Base-by-base conservation (phyloP, 1,139 yeast species). In the Hyphopichia buzzinii region DNA sequence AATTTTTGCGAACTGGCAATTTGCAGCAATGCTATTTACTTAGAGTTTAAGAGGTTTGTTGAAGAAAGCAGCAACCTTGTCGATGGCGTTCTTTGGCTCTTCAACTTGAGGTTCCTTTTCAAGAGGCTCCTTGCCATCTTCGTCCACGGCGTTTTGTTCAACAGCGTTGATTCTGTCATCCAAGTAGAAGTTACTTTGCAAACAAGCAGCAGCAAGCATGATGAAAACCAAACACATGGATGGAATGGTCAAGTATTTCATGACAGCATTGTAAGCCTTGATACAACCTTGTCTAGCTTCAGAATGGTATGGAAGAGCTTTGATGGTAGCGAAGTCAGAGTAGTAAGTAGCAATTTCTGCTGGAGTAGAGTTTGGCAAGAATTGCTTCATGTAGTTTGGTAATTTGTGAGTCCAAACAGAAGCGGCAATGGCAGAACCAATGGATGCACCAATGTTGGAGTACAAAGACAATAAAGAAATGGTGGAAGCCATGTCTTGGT, bases 401-500 rank as follows among this genome's bases (percentile, higher is more conserved):
- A 72, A 46, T 27, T 60, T 49, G 29, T 64, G 55, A 17, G 68
- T 57, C 77, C 77, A 72, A 31, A 72, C 58, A n/a, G 74, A 73
- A 39, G 73, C 74, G 17, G 74, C 65, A 30, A 71, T 54, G 6
- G 76, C 64, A 31, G 57, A 49, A 8, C 77, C 77, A 34, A 73
- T 50, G 7, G 73, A 70, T 30, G 60, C 50, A 27, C 77, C 78
- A 41, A 73, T 60, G 29, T 58, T 51, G 40, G 65, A 59, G 47
- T 62, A 58, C 29, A 76, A 53, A 11, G 62, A 46, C 39, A 71
- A 57, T 16, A 72, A 47, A 1, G 77, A 63, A 33, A 74, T 70
- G 25, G 67, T 58, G 17, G 65, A 51, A 4, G 73, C 74, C 57
- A 71, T 52, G 48, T 70, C 69, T 42, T 66, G 72, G 50, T 73